Percentiles rank a stretch among this genome's conserved stretches.
These are phyloP conservation scores for Elsinoe ampelina DNA, from an alignment of 2,329 filamentous ascomycete genomes.

Conservation along the genomic window DNA sequence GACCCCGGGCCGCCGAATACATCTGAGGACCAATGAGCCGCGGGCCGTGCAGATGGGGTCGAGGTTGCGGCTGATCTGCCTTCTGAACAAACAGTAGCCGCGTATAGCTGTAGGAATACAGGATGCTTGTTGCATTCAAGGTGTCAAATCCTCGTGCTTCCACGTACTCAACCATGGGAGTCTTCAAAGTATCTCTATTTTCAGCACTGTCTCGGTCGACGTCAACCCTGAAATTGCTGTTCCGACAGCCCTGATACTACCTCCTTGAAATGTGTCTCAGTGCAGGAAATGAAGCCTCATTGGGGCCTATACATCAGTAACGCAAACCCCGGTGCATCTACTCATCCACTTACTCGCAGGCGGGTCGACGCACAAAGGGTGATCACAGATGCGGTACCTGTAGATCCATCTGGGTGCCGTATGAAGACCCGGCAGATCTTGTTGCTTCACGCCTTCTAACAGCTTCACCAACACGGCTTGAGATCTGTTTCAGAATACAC, in stretches of 20 bases:
- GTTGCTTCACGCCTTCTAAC: slow-evolving; percentile 6
- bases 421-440: slow-evolving; percentile 1
- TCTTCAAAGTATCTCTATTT: neutral
- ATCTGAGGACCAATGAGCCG: neutral
- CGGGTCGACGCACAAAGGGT: neutral
- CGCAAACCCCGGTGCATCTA: neutral
- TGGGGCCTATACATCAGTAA: neutral
- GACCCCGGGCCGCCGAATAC: slow-evolving; percentile 7
- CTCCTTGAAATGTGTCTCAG: neutral
- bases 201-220: neutral
- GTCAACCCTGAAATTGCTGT: neutral
- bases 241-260: neutral
- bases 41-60: neutral
- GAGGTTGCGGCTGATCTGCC: slow-evolving; percentile 7
- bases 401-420: slow-evolving; percentile 7
- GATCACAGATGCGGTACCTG: slow-evolving; percentile 1
- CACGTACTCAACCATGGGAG: neutral
- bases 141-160: neutral
- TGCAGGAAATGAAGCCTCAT: neutral
- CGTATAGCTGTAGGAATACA: neutral
- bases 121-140: slow-evolving; percentile 3
- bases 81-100: slow-evolving; percentile 5
- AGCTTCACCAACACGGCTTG: neutral
- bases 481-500: slow-evolving; percentile 1
- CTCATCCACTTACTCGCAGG: neutral